Base-by-base conservation (phyloP, 768 basidiomycete genomes). In the Phylloporus arenicola region DNA sequence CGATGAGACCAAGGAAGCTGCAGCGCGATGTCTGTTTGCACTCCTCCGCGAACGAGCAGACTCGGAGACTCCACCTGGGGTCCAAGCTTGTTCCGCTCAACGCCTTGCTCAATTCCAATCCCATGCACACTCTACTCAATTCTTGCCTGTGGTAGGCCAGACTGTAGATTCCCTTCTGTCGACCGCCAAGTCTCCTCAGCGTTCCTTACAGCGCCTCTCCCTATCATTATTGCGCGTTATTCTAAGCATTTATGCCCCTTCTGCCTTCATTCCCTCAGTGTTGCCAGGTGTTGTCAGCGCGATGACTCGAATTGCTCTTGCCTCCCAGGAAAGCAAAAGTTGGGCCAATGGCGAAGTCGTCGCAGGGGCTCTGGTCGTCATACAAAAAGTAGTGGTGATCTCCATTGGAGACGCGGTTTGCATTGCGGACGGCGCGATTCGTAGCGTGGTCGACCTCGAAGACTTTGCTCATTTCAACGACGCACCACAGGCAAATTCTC, bases 271-370 rank as follows among this genome's bases (percentile, higher is more conserved):
- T 16, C 78, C 81, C n/a, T 81, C 86, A 12, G 73, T 97, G 24
- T 71, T 97, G 25, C 94, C 94, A 1, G 94, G 94, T 1, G 77
- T 87, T 29, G 77, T 91, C 52, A 93, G 90, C 59, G 67, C 76
- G 16, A 85, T 87, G 80, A 79, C 78, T 25, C 90, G 84, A 59
- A 66, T 91, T 13, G 77, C 85, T 6, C 72, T 88, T 1, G 86
- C 80, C 10, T 64, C 68, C 16, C 68, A 73, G 5, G 67, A 72
- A 24, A 69, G 65, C 25, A 86, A 81, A 61, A 81, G 80, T 20
- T 91, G 86, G 83, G 78, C 84, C 8, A 83, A 80, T 53, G 87
- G 88, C 6, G 84, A 86, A 19, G 71, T 76, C 25, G 85, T 88
- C 30, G 74, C 78, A 3, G 68, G 70, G 5, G 75, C 84, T 4